A percentile compares a stretch with the other conserved stretches of the same genome.
These are phyloP conservation scores for Chenopodium formosanum DNA, from an alignment of 148 eudicot species.

Conservation along the genomic window DNA sequence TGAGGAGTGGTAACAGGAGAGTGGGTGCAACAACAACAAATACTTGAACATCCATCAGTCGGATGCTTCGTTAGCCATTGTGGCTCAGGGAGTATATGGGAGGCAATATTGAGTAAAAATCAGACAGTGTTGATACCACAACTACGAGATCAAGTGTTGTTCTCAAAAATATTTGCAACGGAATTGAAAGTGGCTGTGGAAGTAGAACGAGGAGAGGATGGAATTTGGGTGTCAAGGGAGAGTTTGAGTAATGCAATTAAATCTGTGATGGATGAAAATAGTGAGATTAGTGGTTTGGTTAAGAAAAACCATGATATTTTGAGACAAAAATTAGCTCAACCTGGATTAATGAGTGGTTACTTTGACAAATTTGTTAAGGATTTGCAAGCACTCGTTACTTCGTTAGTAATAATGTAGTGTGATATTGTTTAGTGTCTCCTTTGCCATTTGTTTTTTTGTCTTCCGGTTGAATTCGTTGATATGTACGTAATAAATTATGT, in stretches of 20 bases:
- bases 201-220: constrained; percentile 49
- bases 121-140: constrained; percentile 58
- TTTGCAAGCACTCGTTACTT: constrained; percentile 5
- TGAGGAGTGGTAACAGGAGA: constrained; percentile 51
- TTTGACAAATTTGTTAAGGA: constrained; percentile 33
- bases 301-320: constrained; percentile 37
- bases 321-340: constrained; percentile 24
- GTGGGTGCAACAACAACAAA: constrained; percentile 53
- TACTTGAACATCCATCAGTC: constrained; percentile 49
- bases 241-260: constrained; percentile 42
- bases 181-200: constrained; percentile 61
- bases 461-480: too few species aligned
- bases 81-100: constrained; percentile 74
- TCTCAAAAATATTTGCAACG: constrained; percentile 44
- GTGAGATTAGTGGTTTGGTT: constrained; percentile 28
- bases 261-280: constrained; percentile 42
- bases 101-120: constrained; percentile 42
- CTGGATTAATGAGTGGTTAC: constrained; percentile 32
- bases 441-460: too few species aligned
- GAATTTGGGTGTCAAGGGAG: constrained; percentile 52
- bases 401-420: too few species aligned
- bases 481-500: too few species aligned
- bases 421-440: too few species aligned
- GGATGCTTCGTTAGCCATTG: constrained; percentile 72
- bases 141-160: constrained; percentile 49